These are phyloP conservation scores for Peronospora tabacina DNA, from an alignment of 352 stramenopile genomes.

Conservation along the genomic window DNA sequence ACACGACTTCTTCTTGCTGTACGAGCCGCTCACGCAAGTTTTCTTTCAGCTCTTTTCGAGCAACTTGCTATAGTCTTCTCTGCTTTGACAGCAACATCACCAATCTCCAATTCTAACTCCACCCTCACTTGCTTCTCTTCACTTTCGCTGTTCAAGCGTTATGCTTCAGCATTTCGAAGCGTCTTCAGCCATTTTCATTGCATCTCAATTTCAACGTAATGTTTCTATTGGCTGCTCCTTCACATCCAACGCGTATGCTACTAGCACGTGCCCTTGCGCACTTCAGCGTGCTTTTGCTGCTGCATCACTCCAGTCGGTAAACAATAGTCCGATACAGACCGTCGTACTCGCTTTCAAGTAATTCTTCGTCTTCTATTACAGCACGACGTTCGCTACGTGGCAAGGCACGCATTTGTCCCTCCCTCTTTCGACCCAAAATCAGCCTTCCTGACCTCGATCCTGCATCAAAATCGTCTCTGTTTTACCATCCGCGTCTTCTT, in stretches of 20 bases:
- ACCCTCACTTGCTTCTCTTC: too few species aligned
- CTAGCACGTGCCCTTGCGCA: constrained; percentile 77
- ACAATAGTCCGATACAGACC: constrained; percentile 72
- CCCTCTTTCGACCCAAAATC: constrained; percentile 56
- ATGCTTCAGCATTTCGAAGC: constrained; percentile 40
- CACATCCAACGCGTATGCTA: too few species aligned
- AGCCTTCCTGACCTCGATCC: constrained; percentile 56
- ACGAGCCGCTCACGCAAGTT: too few species aligned
- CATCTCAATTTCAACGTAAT: constrained; percentile 48
- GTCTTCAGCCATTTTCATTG: constrained; percentile 39
- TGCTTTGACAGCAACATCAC: too few species aligned
- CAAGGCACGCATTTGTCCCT: constrained; percentile 46
- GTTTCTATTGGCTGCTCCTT: too few species aligned
- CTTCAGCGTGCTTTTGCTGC: constrained; percentile 72
- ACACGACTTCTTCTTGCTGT: too few species aligned
- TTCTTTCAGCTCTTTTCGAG: too few species aligned
- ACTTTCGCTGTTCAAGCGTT: constrained; percentile 35
- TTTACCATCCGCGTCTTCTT: too few species aligned
- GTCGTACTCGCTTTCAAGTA: constrained; percentile 85
- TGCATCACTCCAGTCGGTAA: constrained; percentile 76
- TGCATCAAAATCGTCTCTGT: constrained; percentile 58
- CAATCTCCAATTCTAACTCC: too few species aligned
- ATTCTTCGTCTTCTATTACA: constrained; percentile 85
- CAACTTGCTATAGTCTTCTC: too few species aligned
- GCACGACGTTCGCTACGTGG: constrained; percentile 40